Conservation (phyloP, 306 rosid genomes). For the Vigna hirtella region DNA sequence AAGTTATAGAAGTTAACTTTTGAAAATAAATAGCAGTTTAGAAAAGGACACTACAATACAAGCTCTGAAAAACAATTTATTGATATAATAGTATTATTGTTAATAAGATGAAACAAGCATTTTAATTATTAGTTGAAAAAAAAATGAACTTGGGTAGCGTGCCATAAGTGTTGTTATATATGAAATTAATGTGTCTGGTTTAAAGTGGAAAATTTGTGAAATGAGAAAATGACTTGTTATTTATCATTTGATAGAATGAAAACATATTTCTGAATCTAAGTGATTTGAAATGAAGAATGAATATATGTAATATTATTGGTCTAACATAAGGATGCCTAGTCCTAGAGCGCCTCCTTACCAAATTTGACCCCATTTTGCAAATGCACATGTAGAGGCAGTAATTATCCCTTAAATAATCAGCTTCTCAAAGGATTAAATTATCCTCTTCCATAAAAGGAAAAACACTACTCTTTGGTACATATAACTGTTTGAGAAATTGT, state of each 20-base stretch:
- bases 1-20: too few relatives aligned
- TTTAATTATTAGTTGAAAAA: too few relatives aligned
- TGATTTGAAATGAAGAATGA: too few relatives aligned
- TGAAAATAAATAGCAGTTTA: too few relatives aligned
- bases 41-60: too few relatives aligned
- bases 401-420: not conserved
- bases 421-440: not conserved
- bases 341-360: not conserved
- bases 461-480: too few relatives aligned
- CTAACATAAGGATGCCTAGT: not conserved
- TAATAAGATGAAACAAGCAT: too few relatives aligned
- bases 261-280: not conserved
- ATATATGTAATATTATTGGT: not conserved
- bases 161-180: too few relatives aligned
- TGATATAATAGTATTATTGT: too few relatives aligned
- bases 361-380: not conserved
- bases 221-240: not conserved
- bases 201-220: not conserved
- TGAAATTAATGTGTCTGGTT: not conserved
- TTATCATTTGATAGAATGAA: not conserved
- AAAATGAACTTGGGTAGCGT: too few relatives aligned
- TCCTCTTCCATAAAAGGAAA: not conserved
- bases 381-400: conserved; percentile 3
- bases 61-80: too few relatives aligned
- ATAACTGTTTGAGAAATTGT: too few relatives aligned